A percentile compares a stretch with the other conserved stretches of the same genome.
These are phyloP conservation scores for Leucogyrophana mollusca DNA, from an alignment of 768 basidiomycete genomes.

Conservation along the genomic window DNA sequence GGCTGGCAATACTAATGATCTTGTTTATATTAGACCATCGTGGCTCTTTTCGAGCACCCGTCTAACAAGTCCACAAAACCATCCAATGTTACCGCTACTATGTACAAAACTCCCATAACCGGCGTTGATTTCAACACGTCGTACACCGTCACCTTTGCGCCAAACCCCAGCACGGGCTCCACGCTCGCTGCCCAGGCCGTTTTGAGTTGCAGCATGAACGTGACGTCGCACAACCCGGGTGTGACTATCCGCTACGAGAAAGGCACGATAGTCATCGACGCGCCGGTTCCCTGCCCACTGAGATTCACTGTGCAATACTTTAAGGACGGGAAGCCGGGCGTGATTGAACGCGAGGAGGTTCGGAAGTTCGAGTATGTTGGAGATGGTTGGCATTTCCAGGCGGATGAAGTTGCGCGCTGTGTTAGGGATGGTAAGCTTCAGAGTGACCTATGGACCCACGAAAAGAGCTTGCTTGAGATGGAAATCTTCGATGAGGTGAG, in stretches of 20 bases:
- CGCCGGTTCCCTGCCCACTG: slow-evolving; percentile 33
- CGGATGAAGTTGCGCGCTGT: slow-evolving; percentile 49
- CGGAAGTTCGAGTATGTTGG: slow-evolving; percentile 30
- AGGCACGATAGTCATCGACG: slow-evolving; percentile 39
- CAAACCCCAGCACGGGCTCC: slow-evolving; percentile 18
- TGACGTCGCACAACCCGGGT: slow-evolving; percentile 25
- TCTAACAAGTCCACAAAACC: slow-evolving; percentile 42
- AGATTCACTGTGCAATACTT: slow-evolving; percentile 39
- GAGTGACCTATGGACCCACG: slow-evolving; percentile 45
- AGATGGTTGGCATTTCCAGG: slow-evolving; percentile 49
- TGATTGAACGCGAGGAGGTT: slow-evolving; percentile 34
- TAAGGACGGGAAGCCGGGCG: slow-evolving; percentile 29
- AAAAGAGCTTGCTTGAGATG: slow-evolving; percentile 49
- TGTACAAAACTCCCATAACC: slow-evolving; percentile 41
- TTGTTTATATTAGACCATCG: slow-evolving; percentile 35
- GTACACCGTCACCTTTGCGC: slow-evolving; percentile 40
- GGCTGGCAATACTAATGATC: slow-evolving; percentile 5
- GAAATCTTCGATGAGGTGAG: slow-evolving; percentile 50
- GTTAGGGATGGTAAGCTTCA: slow-evolving; percentile 46
- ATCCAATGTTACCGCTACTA: slow-evolving; percentile 35
- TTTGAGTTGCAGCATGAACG: slow-evolving; percentile 38
- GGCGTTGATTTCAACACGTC: slow-evolving; percentile 44
- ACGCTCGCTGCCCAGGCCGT: slow-evolving; percentile 39
- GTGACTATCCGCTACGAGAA: slow-evolving; percentile 41
- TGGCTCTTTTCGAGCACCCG: slow-evolving; percentile 46